A percentile compares a stretch with the other conserved stretches of the same genome.
phyloP scores from a whole-genome alignment of 2,329 filamentous ascomycete genomes.

The Biscogniauxia marginata region DNA sequence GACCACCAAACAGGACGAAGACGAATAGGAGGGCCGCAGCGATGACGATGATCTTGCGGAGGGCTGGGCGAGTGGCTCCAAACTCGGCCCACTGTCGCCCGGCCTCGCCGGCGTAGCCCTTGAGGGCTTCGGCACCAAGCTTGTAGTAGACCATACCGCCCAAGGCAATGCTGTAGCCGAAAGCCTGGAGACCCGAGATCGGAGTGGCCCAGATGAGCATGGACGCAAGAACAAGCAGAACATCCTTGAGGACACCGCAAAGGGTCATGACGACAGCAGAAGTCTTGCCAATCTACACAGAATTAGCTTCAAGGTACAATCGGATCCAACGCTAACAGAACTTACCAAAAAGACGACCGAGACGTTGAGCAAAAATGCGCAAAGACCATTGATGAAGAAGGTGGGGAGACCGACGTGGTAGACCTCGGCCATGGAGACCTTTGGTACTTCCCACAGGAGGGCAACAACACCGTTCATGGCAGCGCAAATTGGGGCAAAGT shows the following conservation, averaged over 20 bases:
- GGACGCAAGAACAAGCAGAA: constrained; percentile 75
- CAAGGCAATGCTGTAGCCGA: constrained; percentile 80
- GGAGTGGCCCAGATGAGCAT: constrained; percentile 80
- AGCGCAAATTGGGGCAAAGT: constrained; percentile 83
- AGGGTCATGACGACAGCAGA: constrained; percentile 84
- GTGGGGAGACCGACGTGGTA: constrained; percentile 70
- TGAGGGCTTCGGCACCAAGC: constrained; percentile 79
- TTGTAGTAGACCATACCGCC: constrained; percentile 83
- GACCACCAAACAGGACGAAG: constrained; percentile 67
- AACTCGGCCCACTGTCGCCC: constrained; percentile 84
- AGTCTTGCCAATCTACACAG: constrained; percentile 78
- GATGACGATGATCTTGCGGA: constrained; percentile 76
- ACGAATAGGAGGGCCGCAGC: constrained; percentile 60
- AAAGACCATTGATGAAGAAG: constrained; percentile 72
- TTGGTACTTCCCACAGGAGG: constrained; percentile 71
- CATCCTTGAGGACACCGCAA: constrained; percentile 85
- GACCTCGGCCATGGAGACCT: constrained; percentile 66
- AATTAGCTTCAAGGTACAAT: constrained; percentile 25
- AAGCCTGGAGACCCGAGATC: constrained; percentile 73
- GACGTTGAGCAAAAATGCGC: constrained; percentile 80
- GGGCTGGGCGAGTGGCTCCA: constrained; percentile 70
- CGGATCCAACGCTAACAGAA: constrained; percentile 14
- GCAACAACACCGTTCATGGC: constrained; percentile 76
- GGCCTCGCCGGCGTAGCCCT: constrained; percentile 71
- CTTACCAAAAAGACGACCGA: constrained; percentile 83